A percentile compares a stretch with the other conserved stretches of the same genome.
phyloP scores from a whole-genome alignment of 2,329 filamentous ascomycete species.

The Fusarium buxicola region DNA sequence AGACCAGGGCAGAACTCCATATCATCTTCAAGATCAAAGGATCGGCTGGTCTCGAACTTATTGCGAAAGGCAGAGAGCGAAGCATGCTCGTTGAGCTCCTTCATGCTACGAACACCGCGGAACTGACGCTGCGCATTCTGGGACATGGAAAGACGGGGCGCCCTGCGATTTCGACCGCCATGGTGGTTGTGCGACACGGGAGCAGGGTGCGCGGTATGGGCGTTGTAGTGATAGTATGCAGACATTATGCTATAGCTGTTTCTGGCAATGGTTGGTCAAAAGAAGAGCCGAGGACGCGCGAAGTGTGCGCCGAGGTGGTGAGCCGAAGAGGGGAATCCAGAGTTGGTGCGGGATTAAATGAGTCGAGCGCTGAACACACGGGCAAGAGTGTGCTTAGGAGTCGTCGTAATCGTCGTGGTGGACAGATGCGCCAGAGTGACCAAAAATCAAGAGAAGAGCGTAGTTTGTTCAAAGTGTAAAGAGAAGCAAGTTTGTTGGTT shows the following conservation, averaged over 20 bases:
- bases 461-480: constrained; percentile 19
- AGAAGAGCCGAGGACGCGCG: constrained; percentile 5
- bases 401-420: constrained; percentile 25
- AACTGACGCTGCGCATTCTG: constrained; percentile 91
- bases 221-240: constrained; percentile 72
- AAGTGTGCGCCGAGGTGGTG: constrained; percentile 20
- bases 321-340: constrained; percentile 24
- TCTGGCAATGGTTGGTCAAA: background rate
- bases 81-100: constrained; percentile 84
- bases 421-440: constrained; percentile 29
- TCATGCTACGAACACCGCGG: constrained; percentile 85
- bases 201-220: constrained; percentile 68
- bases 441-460: constrained; percentile 13
- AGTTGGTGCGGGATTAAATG: constrained; percentile 48
- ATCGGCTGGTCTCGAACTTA: constrained; percentile 90
- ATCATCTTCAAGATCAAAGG: constrained; percentile 96
- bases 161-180: constrained; percentile 85
- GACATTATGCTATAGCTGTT: constrained; percentile 62
- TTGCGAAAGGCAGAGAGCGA: constrained; percentile 82
- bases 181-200: constrained; percentile 81
- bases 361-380: constrained; percentile 28
- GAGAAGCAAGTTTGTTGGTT: constrained; percentile 36
- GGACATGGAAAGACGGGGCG: constrained; percentile 80
- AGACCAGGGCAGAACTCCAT: constrained; percentile 94
- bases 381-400: constrained; percentile 23